These are phyloP conservation scores for Colletotrichum australisinense DNA, from an alignment of 2,329 filamentous ascomycete genomes.

Conservation along the genomic window DNA sequence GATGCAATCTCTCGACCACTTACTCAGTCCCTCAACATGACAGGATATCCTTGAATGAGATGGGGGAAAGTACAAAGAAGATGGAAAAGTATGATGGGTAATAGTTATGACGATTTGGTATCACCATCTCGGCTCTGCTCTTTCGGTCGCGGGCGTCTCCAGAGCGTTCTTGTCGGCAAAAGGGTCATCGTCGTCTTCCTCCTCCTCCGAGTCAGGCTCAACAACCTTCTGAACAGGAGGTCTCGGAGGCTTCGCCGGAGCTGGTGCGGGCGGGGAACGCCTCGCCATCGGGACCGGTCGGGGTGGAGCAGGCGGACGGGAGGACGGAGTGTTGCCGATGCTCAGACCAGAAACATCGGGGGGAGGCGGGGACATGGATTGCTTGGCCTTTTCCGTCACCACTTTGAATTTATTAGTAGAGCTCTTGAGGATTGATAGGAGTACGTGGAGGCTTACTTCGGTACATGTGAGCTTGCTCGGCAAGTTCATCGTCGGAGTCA, in stretches of 20 bases:
- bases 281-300: slow-evolving; percentile 58
- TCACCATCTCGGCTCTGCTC: slow-evolving; percentile 33
- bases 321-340: slow-evolving; percentile 50
- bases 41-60: slow-evolving; percentile 8
- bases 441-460: slow-evolving; percentile 56
- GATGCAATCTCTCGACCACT: slow-evolving; percentile 11
- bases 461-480: slow-evolving; percentile 75
- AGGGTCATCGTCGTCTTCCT: slow-evolving; percentile 79
- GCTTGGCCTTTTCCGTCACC: slow-evolving; percentile 63
- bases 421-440: neutral
- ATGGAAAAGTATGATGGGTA: neutral
- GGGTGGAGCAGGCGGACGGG: slow-evolving; percentile 59
- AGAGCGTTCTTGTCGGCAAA: slow-evolving; percentile 87
- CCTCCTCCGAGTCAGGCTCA: slow-evolving; percentile 61
- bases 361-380: slow-evolving; percentile 53
- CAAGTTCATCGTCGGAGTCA: slow-evolving; percentile 75
- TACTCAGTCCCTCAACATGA: neutral
- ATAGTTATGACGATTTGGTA: slow-evolving; percentile 21
- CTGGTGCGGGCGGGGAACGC: slow-evolving; percentile 57
- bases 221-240: slow-evolving; percentile 41
- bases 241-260: slow-evolving; percentile 51
- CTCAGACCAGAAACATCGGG: slow-evolving; percentile 59
- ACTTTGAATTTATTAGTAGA: slow-evolving; percentile 52
- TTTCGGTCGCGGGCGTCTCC: slow-evolving; percentile 32
- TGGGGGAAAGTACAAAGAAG: neutral